Base-by-base conservation (phyloP, 306 rosid genomes). In the Rosa multiflora region DNA sequence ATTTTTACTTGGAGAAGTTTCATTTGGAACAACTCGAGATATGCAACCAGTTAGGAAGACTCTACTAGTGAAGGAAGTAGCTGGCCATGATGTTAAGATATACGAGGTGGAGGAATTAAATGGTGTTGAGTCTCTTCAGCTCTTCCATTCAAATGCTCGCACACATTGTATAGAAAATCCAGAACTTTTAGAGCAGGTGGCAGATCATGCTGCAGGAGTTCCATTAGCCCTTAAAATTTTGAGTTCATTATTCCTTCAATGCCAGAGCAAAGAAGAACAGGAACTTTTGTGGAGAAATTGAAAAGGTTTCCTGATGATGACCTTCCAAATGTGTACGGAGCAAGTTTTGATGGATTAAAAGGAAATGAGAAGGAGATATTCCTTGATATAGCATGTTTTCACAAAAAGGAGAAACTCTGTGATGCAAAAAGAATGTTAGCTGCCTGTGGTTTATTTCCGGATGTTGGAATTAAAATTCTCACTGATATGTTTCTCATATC, bases 361-460 rank as follows among this genome's bases (percentile, higher is more conserved):
- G 10, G 43, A 1, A 10, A n/a, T 15, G 81, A 72, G 70, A 82
- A 72, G 77, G 76, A 68, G 47, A 75, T 86, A 3, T 86, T 86
- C 68, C 66, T 86, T n/a, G 78, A 64, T 10, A 61, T 75, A 1
- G 79, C 35, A 9, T 87, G 90, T 75, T 89, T 87, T 74, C 83
- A 83, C 59, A 82, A 87, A 29, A 81, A 83, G 49, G 64, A 77
- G 79, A 42, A 67, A 17, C 18, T 6, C 21, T 70, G 72, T 21
- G 23, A 21, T 0, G 15, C 35, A 26, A 23, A 59, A 21, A 9
- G 66, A 3, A 21, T 21, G 0, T 9, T 59, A 10, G 35, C 14
- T 59, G 14, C 37, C 14, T 23, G 66, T 21, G 66, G 37, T 4
- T 59, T 59, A 59, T 23, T 3, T 59, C 15, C 37, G 0, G 37